Conservation (phyloP, 1,284 basidiomycete species). For the Mixia osmundae region DNA sequence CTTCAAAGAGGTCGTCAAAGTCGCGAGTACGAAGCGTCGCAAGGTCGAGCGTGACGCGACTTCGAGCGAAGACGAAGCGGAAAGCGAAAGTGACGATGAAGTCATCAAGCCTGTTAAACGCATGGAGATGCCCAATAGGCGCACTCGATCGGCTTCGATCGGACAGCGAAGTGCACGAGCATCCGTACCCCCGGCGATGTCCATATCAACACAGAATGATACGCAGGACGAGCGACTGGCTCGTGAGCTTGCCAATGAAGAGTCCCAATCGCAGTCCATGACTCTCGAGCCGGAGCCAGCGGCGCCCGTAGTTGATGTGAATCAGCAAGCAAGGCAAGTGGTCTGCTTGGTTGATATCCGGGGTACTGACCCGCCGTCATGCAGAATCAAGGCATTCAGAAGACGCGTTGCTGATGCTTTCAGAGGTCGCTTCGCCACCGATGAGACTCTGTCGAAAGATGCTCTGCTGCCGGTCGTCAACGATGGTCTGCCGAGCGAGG, state of each 20-base stretch:
- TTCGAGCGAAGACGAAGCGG: slow-evolving; percentile 24
- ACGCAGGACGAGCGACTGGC: too few relatives aligned
- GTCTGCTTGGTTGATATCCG: too few relatives aligned
- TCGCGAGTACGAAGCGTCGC: slow-evolving; percentile 32
- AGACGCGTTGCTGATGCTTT: slow-evolving; percentile 45
- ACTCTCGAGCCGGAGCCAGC: too few relatives aligned
- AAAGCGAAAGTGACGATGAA: slow-evolving; percentile 41
- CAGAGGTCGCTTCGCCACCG: slow-evolving; percentile 35
- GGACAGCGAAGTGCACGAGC: too few relatives aligned
- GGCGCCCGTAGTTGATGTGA: too few relatives aligned
- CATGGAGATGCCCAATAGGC: slow-evolving; percentile 11
- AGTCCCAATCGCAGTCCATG: too few relatives aligned
- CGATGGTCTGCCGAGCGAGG: slow-evolving; percentile 39
- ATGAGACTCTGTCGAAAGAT: slow-evolving; percentile 43
- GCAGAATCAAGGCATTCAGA: too few relatives aligned
- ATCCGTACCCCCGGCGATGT: too few relatives aligned
- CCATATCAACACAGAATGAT: too few relatives aligned
- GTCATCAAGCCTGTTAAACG: slow-evolving; percentile 25
- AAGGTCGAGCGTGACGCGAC: slow-evolving; percentile 17
- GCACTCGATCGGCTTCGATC: slow-evolving; percentile 12
- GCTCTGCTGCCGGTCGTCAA: slow-evolving; percentile 58
- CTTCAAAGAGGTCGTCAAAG: slow-evolving; percentile 84
- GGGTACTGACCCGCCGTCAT: too few relatives aligned
- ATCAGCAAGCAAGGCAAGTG: too few relatives aligned
- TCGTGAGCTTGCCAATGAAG: too few relatives aligned